These are phyloP conservation scores for Xylaria cubensis DNA, from an alignment of 495 filamentous ascomycete species.

Conservation along the genomic window DNA sequence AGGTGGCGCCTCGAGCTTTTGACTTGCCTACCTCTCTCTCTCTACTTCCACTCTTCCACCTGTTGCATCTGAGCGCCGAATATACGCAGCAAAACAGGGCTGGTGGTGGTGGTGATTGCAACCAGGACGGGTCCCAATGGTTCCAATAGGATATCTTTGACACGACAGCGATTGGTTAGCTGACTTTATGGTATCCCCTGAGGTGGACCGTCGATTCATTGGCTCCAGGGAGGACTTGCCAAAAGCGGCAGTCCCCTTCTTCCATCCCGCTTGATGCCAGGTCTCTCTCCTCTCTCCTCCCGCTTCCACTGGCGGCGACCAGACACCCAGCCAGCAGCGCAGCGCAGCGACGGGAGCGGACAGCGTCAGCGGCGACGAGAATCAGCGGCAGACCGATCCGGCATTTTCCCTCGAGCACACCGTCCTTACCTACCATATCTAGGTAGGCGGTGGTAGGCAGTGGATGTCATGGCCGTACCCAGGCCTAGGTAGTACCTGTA, in stretches of 20 bases:
- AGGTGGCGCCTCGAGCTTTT: background rate
- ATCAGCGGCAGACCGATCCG: background rate
- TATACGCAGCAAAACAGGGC: background rate
- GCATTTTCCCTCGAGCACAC: conserved; percentile 4
- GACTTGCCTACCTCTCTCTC: background rate
- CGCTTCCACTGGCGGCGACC: background rate
- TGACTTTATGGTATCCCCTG: conserved; percentile 1
- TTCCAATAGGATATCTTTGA: background rate
- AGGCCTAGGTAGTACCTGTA: background rate
- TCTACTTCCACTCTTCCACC: background rate
- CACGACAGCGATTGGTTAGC: conserved; percentile 12
- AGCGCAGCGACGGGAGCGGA: conserved; percentile 8
- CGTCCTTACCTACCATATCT: background rate
- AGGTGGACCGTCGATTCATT: conserved; percentile 18
- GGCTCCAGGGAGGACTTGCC: conserved; percentile 22
- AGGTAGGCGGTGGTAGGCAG: background rate
- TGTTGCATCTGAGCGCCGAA: background rate
- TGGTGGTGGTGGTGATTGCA: background rate
- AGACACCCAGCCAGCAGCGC: background rate
- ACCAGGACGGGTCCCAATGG: background rate
- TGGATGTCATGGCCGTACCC: background rate
- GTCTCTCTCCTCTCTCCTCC: background rate
- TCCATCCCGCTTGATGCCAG: background rate
- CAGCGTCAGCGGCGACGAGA: conserved; percentile 11
- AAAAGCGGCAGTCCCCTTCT: conserved; percentile 17